Evolutionary conservation across 1,139 yeast genomes (phyloP).

Genomic region (Geotrichum carabidarum): DNA sequence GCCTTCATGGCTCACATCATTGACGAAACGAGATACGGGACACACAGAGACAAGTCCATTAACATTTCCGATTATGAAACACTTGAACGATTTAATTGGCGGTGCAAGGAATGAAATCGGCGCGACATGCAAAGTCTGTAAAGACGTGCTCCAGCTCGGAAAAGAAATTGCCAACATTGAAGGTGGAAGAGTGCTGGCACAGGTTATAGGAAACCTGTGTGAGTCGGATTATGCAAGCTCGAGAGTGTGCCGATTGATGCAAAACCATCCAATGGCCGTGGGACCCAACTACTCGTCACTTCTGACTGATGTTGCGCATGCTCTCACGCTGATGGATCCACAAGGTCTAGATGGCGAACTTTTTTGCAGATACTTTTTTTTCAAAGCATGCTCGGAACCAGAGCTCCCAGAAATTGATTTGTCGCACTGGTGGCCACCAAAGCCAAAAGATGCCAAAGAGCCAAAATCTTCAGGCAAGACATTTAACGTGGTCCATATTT

Average conservation of each 20-base stretch:
- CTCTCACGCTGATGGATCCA: conserved; percentile 43
- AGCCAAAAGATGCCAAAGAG: conserved; percentile 37
- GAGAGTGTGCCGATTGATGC: conserved; percentile 8
- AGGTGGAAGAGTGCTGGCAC: background rate
- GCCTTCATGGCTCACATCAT: background rate
- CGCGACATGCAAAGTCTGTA: conserved; percentile 6
- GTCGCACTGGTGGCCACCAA: conserved; percentile 43
- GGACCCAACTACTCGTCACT: conserved; percentile 18
- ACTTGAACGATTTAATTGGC: too few relatives aligned
- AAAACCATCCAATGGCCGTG: conserved; percentile 8
- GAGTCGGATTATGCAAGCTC: background rate
- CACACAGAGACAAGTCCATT: too few relatives aligned
- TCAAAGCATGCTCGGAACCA: conserved; percentile 44
- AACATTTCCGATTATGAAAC: too few relatives aligned
- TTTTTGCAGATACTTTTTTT: conserved; percentile 49
- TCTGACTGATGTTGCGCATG: conserved; percentile 47
- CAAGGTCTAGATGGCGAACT: conserved; percentile 47
- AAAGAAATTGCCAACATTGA: background rate
- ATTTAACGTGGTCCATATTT: conserved; percentile 60
- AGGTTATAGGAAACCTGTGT: conserved; percentile 3
- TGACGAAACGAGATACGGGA: too few relatives aligned
- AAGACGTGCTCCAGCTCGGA: conserved; percentile 4
- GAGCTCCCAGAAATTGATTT: conserved; percentile 42
- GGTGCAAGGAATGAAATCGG: too few relatives aligned
- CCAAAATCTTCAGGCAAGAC: conserved; percentile 39